These are phyloP conservation scores for Castanospermum australe DNA, from an alignment of 306 rosid species.

Conservation along the genomic window DNA sequence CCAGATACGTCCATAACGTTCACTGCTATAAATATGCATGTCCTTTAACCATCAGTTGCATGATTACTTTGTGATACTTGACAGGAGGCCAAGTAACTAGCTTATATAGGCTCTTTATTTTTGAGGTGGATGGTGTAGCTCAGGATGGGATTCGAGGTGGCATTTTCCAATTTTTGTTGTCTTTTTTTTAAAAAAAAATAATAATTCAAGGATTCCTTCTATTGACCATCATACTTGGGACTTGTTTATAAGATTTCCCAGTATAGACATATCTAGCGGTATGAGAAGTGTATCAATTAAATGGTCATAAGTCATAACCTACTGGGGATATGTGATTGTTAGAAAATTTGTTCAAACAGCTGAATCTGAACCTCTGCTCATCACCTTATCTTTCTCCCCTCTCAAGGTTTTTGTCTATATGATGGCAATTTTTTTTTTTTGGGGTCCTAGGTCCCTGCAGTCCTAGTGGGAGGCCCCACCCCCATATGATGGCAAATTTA, in stretches of 20 bases:
- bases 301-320: not conserved
- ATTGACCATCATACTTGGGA: not conserved
- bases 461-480: too few species aligned
- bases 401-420: not conserved
- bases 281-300: not conserved
- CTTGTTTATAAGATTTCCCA: not conserved
- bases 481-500: not conserved
- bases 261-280: not conserved
- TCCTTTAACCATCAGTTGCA: not conserved
- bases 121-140: not conserved
- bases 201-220: not conserved
- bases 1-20: constrained; percentile 14
- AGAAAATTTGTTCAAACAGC: not conserved
- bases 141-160: not conserved
- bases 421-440: not conserved
- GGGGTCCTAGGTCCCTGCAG: too few species aligned
- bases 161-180: not conserved
- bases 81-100: not conserved
- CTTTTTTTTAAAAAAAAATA: not conserved
- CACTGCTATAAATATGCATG: not conserved
- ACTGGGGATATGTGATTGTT: not conserved
- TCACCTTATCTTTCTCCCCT: not conserved
- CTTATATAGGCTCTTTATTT: not conserved
- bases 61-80: constrained; percentile 5
- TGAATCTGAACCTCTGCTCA: not conserved